These are phyloP conservation scores for Erythrophleum fordii DNA, from an alignment of 306 rosid genomes.

Conservation along the genomic window DNA sequence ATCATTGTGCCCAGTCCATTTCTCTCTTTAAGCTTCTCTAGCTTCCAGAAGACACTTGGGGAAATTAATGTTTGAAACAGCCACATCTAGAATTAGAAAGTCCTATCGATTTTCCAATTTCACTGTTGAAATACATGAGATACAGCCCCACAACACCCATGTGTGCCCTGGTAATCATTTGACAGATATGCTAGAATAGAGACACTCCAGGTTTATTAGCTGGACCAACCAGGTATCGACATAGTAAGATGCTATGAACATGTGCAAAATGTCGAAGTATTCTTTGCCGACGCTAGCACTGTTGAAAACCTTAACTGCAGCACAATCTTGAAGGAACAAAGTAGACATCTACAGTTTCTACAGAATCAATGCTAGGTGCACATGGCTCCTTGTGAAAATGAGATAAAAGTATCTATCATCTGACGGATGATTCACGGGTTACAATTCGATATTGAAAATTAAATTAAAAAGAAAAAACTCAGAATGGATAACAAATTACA, in stretches of 20 bases:
- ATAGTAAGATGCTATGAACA: neutral
- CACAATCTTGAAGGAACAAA: conserved; percentile 23
- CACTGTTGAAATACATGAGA: neutral
- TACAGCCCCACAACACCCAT: neutral
- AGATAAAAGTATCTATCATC: neutral
- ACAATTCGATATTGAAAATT: neutral
- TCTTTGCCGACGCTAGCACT: neutral
- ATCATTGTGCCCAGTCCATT: conserved; percentile 43
- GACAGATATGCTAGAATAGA: conserved; percentile 23
- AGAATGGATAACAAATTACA: neutral
- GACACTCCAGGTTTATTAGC: neutral
- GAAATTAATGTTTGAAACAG: neutral
- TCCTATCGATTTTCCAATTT: neutral
- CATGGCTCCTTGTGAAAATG: conserved; percentile 17
- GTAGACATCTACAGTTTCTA: neutral
- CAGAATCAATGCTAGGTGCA: neutral
- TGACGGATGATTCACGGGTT: neutral
- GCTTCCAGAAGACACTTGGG: conserved; percentile 5
- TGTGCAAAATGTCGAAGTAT: neutral
- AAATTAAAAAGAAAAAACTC: neutral
- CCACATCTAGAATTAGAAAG: conserved; percentile 14
- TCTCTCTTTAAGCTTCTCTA: neutral
- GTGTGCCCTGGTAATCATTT: conserved; percentile 27
- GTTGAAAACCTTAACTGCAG: conserved; percentile 6
- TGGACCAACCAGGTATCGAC: neutral